These are phyloP conservation scores for Pecoramyces ruminantium DNA, from an alignment of 192 early-diverging fungal species.

Conservation along the genomic window DNA sequence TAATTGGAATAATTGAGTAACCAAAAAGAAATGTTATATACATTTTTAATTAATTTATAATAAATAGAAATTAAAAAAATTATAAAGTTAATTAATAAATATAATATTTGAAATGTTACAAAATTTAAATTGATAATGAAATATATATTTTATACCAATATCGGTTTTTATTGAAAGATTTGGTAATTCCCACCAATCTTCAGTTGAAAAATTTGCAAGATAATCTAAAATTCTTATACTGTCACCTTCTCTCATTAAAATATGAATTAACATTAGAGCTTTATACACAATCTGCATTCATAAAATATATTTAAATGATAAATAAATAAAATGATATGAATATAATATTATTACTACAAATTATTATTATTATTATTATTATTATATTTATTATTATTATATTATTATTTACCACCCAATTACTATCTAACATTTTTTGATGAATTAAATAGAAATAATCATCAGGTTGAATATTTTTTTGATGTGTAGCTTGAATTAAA, in stretches of 20 bases:
- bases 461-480: not conserved
- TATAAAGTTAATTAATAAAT: too few species aligned
- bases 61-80: too few species aligned
- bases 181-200: not conserved
- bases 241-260: slow-evolving; percentile 50
- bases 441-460: not conserved
- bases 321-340: too few species aligned
- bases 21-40: too few species aligned
- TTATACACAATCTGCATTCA: slow-evolving; percentile 67
- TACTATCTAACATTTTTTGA: not conserved
- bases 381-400: not conserved
- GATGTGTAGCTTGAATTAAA: not conserved
- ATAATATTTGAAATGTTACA: too few species aligned
- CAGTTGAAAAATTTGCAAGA: slow-evolving; percentile 19
- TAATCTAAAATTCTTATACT: slow-evolving; percentile 37
- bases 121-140: too few species aligned
- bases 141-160: not conserved
- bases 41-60: too few species aligned
- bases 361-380: not conserved
- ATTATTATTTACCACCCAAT: not conserved
- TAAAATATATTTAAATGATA: too few species aligned
- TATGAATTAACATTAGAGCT: slow-evolving; percentile 50
- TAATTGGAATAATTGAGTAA: too few species aligned
- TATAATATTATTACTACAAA: too few species aligned
- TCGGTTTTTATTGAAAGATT: not conserved